Evolutionary conservation across 768 basidiomycete genomes (phyloP), one percentile per base, ranked within the genome.

Genomic region (Guyanaporus albipodus): DNA sequence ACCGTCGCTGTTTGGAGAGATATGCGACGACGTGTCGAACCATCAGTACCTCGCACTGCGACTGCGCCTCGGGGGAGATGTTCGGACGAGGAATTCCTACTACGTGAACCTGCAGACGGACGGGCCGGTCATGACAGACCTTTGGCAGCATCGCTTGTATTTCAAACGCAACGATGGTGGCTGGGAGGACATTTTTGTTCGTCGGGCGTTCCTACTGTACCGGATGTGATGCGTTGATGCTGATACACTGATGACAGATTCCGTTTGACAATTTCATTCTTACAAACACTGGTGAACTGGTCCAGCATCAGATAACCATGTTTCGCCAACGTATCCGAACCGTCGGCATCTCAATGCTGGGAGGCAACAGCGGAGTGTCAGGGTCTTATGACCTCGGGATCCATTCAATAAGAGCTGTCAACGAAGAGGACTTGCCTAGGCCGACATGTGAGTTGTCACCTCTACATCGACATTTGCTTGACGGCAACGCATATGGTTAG

Each of bases 131-230:
- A 77, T 82, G 40, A 85, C 82, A 29, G 91, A 95, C 62, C 71
- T 98, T n/a, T 98, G 89, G 85, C 95, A 96, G 61, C 93, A 97
- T 56, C 78, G 90, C 27, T 72, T 98, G n/a, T 89, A 79, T 67
- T 87, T 93, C 62, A 72, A 75, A 40, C 75, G 78, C 44, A 69
- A 72, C 22, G 77, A 83, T 47, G 76, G 79, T 21, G 69, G 72
- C 4, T 94, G 91, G 91, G 86, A 92, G 62, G 83, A 91, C 57
- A 63, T 94, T 14, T 83, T 83, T 58, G 90, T 89, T 53, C 56
- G 83, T 75, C n/a, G 2, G 18, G n/a, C 31, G 17, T n/a, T 6
- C 8, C 15, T 15, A 1, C 27, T 17, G 15, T n/a, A 32, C 11
- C 28, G 28, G 12, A 7, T n/a, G 15, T 11, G 31, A 32, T 32